Conservation (phyloP, 805 yeast species). For the Wickerhamomyces alni region DNA sequence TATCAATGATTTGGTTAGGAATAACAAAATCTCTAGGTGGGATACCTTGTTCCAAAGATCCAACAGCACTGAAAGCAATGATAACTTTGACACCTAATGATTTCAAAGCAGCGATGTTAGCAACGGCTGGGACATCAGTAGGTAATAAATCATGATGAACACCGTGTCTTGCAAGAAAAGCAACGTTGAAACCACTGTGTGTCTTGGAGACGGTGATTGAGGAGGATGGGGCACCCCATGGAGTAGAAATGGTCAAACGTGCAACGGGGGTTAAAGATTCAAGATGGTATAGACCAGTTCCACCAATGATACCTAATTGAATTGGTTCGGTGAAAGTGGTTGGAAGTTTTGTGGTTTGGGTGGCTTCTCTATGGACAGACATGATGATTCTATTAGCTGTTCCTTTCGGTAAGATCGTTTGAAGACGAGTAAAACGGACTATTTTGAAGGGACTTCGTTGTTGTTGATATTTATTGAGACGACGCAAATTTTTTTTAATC, state of each 20-base stretch:
- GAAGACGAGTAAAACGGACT: constrained; percentile 6
- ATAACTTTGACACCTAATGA: constrained; percentile 80
- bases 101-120: constrained; percentile 95
- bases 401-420: background rate
- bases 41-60: constrained; percentile 84
- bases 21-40: constrained; percentile 94
- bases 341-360: constrained; percentile 27
- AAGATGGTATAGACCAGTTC: constrained; percentile 93
- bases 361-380: constrained; percentile 23
- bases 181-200: constrained; percentile 71
- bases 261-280: constrained; percentile 84
- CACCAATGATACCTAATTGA: constrained; percentile 87
- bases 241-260: constrained; percentile 73
- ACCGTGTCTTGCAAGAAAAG: constrained; percentile 95
- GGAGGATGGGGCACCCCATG: constrained; percentile 96
- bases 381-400: constrained; percentile 12
- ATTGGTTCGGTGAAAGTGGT: constrained; percentile 59
- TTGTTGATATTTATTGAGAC: no score
- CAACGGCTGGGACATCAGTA: constrained; percentile 84
- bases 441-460: background rate
- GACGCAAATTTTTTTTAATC: no score
- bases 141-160: constrained; percentile 85
- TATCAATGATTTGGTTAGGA: constrained; percentile 92
- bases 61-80: constrained; percentile 93
- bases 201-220: constrained; percentile 90